phyloP scores from a whole-genome alignment of 352 stramenopile species.

The Globisporangium acanthophoron region DNA sequence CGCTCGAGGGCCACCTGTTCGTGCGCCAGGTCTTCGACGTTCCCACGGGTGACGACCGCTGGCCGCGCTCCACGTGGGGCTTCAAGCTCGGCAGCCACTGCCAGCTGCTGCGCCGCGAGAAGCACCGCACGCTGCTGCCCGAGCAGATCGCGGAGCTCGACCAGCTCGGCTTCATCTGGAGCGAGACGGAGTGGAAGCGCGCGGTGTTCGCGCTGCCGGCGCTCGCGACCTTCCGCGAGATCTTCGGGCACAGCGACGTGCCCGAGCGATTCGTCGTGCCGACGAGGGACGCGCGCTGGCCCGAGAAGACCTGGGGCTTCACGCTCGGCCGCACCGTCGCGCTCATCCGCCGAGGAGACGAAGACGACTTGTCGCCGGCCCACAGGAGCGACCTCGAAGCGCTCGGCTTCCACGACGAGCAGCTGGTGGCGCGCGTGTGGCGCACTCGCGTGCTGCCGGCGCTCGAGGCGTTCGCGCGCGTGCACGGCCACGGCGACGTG shows the following conservation, averaged over 20 bases:
- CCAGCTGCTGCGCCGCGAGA: constrained; percentile 83
- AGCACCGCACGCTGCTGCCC: constrained; percentile 22
- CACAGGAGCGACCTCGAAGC: constrained; percentile 20
- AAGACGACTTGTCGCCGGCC: neutral
- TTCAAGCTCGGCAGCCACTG: constrained; percentile 88
- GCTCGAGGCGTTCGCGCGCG: constrained; percentile 25
- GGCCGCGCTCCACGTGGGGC: constrained; percentile 83
- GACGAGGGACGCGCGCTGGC: constrained; percentile 16
- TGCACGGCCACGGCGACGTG: constrained; percentile 35
- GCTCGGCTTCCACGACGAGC: constrained; percentile 35
- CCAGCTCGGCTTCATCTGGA: constrained; percentile 67
- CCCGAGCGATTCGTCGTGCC: constrained; percentile 28
- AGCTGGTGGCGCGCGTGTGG: constrained; percentile 27
- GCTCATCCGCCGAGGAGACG: constrained; percentile 7
- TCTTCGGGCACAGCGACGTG: constrained; percentile 39
- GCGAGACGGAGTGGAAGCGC: constrained; percentile 63
- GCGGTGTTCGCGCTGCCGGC: constrained; percentile 47
- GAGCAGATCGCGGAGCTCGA: constrained; percentile 34
- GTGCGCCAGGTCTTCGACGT: constrained; percentile 89
- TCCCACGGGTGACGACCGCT: constrained; percentile 56
- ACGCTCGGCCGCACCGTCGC: constrained; percentile 19
- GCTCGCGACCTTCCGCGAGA: constrained; percentile 20
- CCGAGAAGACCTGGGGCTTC: constrained; percentile 14
- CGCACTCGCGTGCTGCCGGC: constrained; percentile 28
- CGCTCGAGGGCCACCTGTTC: constrained; percentile 88